Evolutionary conservation across 306 rosid genomes (phyloP).

Genomic region (Crataegus laevigata): DNA sequence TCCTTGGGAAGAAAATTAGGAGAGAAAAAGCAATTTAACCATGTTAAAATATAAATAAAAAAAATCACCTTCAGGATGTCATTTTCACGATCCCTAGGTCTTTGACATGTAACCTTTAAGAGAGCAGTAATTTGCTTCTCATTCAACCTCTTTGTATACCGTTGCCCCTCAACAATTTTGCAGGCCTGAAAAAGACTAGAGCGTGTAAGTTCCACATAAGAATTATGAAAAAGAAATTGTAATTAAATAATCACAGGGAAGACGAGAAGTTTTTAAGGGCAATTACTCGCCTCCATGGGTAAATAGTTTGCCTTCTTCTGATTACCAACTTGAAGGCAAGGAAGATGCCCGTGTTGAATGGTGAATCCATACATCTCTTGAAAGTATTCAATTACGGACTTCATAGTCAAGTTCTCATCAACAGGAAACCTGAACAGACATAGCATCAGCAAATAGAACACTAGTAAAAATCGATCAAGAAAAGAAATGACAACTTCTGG

Average conservation of each 20-base stretch:
- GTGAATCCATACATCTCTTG: constrained; percentile 97
- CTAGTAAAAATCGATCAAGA: neutral
- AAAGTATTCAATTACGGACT: constrained; percentile 93
- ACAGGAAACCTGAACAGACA: constrained; percentile 70
- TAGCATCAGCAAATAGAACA: constrained; percentile 2
- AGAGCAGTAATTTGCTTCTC: constrained; percentile 94
- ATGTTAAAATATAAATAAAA: neutral
- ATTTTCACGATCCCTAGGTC: constrained; percentile 90
- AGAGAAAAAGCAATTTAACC: neutral
- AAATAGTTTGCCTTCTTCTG: constrained; percentile 94
- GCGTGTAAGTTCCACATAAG: neutral
- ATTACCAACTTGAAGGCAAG: constrained; percentile 98
- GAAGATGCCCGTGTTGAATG: constrained; percentile 89
- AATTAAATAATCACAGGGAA: neutral
- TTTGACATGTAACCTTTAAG: constrained; percentile 88
- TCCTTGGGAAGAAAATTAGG: neutral
- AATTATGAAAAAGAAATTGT: neutral
- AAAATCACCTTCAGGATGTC: constrained; percentile 72
- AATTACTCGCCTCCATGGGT: constrained; percentile 81
- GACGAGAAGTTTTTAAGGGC: neutral
- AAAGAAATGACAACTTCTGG: too few species aligned
- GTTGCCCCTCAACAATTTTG: constrained; percentile 97
- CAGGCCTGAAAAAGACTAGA: constrained; percentile 58
- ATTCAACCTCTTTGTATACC: constrained; percentile 86
- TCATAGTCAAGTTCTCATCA: constrained; percentile 90